phyloP scores from a whole-genome alignment of 2,329 filamentous ascomycete genomes.

The Penicillium aurantiogriseum region DNA sequence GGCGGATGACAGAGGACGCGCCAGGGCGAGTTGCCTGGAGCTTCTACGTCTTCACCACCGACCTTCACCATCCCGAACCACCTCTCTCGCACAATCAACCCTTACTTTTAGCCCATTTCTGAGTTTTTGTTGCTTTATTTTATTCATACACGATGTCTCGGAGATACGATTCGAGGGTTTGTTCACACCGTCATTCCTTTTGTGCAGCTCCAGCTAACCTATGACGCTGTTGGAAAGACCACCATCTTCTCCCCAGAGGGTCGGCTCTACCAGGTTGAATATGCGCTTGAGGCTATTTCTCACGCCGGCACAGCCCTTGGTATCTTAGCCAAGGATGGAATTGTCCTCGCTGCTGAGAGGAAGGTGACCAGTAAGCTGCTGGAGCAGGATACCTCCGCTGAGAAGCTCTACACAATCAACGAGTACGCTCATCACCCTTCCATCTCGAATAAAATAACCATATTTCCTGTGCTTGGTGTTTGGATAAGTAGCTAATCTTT shows the following conservation, averaged over 20 bases:
- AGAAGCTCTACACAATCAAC: conserved; percentile 99
- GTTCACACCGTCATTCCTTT: conserved; percentile 37
- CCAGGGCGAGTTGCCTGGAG: conserved; percentile 42
- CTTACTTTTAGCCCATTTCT: conserved; percentile 13
- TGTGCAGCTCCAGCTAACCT: conserved; percentile 37
- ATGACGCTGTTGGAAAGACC: conserved; percentile 60
- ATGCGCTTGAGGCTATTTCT: conserved; percentile 97
- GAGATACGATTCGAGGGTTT: conserved; percentile 94
- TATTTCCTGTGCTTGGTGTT: not conserved
- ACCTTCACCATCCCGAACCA: conserved; percentile 21
- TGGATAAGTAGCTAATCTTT: conserved; percentile 16
- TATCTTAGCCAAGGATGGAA: conserved; percentile 96
- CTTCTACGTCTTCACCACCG: conserved; percentile 30
- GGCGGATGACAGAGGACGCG: conserved; percentile 39
- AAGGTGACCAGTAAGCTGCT: conserved; percentile 99
- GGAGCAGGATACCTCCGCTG: conserved; percentile 98
- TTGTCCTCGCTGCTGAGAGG: conserved; percentile 94
- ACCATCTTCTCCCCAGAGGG: conserved; percentile 99
- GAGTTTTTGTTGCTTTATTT: conserved; percentile 11
- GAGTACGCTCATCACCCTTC: conserved; percentile 63
- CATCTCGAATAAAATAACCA: not conserved
- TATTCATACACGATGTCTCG: conserved; percentile 70
- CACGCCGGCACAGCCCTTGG: conserved; percentile 96
- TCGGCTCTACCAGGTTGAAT: conserved; percentile 98
- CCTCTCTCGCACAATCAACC: conserved; percentile 19